Evolutionary conservation across 768 basidiomycete species (phyloP).

Genomic region (Cyclocybe aegerita): DNA sequence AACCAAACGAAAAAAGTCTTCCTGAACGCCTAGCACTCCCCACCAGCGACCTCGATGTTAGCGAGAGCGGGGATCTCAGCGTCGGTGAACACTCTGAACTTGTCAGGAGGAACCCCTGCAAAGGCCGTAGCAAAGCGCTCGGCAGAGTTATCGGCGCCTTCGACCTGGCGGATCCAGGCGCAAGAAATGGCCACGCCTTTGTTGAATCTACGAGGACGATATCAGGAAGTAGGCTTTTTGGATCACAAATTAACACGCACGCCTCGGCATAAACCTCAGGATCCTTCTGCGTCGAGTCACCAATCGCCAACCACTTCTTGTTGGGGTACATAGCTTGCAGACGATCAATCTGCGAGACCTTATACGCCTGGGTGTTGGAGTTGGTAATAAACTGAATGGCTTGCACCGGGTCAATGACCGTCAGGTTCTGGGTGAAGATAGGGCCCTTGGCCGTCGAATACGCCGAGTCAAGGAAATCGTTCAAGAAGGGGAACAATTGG

Average conservation of each 20-base stretch:
- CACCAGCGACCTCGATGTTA: constrained; percentile 36
- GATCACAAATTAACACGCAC: constrained; percentile 20
- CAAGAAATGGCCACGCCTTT: constrained; percentile 37
- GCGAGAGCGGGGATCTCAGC: constrained; percentile 33
- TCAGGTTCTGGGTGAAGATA: constrained; percentile 37
- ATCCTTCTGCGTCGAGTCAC: constrained; percentile 46
- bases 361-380: constrained; percentile 32
- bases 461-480: constrained; percentile 33
- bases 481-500: constrained; percentile 46
- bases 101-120: constrained; percentile 29
- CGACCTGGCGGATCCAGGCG: constrained; percentile 43
- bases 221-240: neutral
- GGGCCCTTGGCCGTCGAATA: constrained; percentile 37
- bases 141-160: constrained; percentile 39
- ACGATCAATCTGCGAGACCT: constrained; percentile 34
- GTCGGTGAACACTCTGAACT: constrained; percentile 34
- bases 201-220: constrained; percentile 25
- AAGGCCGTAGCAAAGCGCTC: constrained; percentile 36
- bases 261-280: constrained; percentile 43
- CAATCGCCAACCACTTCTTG: constrained; percentile 41
- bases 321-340: constrained; percentile 41
- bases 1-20: too few relatives aligned
- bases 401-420: constrained; percentile 27
- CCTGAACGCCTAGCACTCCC: constrained; percentile 27
- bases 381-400: constrained; percentile 26